Percentiles rank a stretch among this genome's conserved stretches.
These are phyloP conservation scores for Ganoderma lingzhi DNA, from an alignment of 1,284 basidiomycete genomes.

Conservation along the genomic window DNA sequence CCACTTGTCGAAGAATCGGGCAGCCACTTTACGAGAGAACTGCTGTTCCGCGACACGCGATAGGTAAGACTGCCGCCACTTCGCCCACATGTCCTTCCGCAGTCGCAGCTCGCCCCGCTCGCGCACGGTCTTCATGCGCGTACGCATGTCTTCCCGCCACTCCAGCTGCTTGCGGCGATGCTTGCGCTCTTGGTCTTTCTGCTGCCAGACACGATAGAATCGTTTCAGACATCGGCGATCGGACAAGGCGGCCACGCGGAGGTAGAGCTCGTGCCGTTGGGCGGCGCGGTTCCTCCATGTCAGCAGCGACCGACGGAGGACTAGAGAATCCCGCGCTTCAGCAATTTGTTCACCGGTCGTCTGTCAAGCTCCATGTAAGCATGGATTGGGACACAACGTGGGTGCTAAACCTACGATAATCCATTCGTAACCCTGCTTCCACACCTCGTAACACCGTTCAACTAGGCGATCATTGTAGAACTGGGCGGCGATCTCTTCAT, in stretches of 20 bases:
- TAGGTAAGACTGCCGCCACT: constrained; percentile 67
- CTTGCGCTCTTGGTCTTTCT: constrained; percentile 55
- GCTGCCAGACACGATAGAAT: constrained; percentile 57
- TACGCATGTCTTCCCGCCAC: constrained; percentile 74
- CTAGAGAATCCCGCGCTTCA: constrained; percentile 63
- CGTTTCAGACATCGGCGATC: constrained; percentile 51
- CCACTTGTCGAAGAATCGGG: constrained; percentile 60
- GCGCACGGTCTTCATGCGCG: constrained; percentile 67
- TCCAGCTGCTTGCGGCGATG: constrained; percentile 60
- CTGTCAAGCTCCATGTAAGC: constrained; percentile 43
- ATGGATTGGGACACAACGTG: constrained; percentile 11
- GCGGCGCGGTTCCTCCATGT: constrained; percentile 59
- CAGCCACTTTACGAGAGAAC: constrained; percentile 51
- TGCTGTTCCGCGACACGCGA: constrained; percentile 57
- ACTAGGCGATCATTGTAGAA: constrained; percentile 69
- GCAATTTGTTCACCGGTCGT: constrained; percentile 69
- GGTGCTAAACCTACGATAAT: constrained; percentile 60
- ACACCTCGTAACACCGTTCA: constrained; percentile 74
- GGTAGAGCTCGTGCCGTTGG: constrained; percentile 47
- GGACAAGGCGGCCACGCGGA: constrained; percentile 50
- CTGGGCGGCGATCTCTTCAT: constrained; percentile 74
- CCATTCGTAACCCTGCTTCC: constrained; percentile 75
- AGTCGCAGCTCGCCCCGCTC: constrained; percentile 59
- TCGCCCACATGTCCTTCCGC: constrained; percentile 61
- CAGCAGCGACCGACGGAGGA: constrained; percentile 63